Base-by-base conservation (phyloP, 2,329 filamentous ascomycete species). In the Nannizzia gypsea region DNA sequence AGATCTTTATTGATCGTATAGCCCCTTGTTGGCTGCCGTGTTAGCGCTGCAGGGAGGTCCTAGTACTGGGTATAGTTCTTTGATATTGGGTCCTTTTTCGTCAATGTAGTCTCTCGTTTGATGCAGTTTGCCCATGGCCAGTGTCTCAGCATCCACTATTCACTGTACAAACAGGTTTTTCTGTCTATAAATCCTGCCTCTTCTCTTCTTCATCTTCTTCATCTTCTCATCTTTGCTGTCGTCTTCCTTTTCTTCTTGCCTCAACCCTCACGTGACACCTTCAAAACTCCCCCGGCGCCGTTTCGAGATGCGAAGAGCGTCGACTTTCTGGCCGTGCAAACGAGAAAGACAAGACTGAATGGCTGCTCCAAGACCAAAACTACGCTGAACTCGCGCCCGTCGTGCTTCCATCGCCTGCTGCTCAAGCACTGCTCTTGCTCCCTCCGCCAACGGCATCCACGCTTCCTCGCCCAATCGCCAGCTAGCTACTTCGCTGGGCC, bases 381-480 rank as follows among this genome's bases (percentile, higher is more conserved):
- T 50, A 50, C 50, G 50, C 50, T 34, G 50, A 31, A 13, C 50
- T 54, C 50, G 50, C 50, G 50, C 50, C 50, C 26, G 26, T 20
- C 26, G 50, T 54, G 50, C 26, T 15, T 54, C 50, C 11, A 11
- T 54, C 26, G 50, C 50, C 50, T 13, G 50, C 20, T 50, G 44
- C 20, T 46, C 13, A 42, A 17, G 15, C 20, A 22, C 44, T 5
- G 13, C 22, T 13, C 15, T 46, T 24, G 22, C 44, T 50, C 20
- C 44, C 42, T 22, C 42, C n/a, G 13, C 8, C 44, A 24, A 13
- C 20, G 44, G 9, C 9, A 13, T 11, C 13, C 28, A 26, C 26
- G 13, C 50, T 17, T 54, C 48, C 50, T 54, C n/a, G 50, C 50
- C 50, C 50, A 54, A 54, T 54, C 50, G 31, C 38, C 26, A 15